Base-by-base conservation (phyloP, 441 rosid genomes). In the Syzygium malaccense region DNA sequence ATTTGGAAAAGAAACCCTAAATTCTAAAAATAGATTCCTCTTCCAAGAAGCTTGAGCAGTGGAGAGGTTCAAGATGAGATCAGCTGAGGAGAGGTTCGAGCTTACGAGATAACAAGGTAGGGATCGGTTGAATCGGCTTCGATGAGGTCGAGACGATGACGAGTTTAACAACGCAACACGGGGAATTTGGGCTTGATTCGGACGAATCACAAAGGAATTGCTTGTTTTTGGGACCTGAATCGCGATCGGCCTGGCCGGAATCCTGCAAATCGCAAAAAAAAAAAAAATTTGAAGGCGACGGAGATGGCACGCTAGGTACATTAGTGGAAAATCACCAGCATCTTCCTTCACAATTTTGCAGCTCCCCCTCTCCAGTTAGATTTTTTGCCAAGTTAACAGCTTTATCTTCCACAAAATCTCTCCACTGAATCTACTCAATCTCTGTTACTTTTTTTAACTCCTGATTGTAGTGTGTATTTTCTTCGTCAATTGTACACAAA, bases 361-460 rank as follows among this genome's bases (percentile, higher is more conserved):
- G 58, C 58, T 55, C 58, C 58, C 23, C 20, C 26, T 55, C 26
- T 55, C 58, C 58, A 7, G 58, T 20, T 56, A 56, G 58, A 56
- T 56, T 56, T 57, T 62, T 62, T 62, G 71, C 71, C 37, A 62
- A 30, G 37, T 62, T 15, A 20, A 14, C 71, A 3, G 9, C 15
- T 0, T 14, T 3, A n/a, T 30, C 37, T 62, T 62, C 11, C 71
- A n/a, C 30, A n/a, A n/a, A 62, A 62, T 62, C 32, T 33, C 71
- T 62, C 71, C 71, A n/a, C 71, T 1, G 71, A n/a, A 62, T 62
- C 71, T 30, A 19, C 71, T 3, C 71, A n/a, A 18, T 62, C 71
- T 33, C 30, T 30, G 8, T n/a, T 19, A 7, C 48, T 45, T 7
- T 62, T 14, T 15, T 62, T 15, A 0, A 62, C 8, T 0, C 20